These are phyloP conservation scores for Climacium dendroides DNA, from an alignment of 225 moss, liverwort and hornwort genomes.

Conservation along the genomic window DNA sequence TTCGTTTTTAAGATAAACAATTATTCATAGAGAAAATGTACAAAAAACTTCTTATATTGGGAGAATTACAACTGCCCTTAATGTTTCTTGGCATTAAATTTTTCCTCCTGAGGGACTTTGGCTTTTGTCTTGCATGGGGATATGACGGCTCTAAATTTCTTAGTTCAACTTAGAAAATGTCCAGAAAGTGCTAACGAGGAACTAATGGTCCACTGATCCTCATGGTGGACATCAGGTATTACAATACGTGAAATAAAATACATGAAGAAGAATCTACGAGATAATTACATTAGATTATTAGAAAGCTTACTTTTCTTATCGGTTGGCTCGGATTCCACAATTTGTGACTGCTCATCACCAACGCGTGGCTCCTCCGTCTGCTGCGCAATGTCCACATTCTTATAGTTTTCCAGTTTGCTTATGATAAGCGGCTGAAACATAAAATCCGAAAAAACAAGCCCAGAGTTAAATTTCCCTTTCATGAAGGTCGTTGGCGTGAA, in stretches of 20 bases:
- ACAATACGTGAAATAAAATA: not conserved
- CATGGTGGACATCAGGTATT: not conserved
- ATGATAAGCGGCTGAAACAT: slow-evolving; percentile 14
- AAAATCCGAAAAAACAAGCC: not conserved
- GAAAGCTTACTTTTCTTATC: not conserved
- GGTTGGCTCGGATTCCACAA: not conserved
- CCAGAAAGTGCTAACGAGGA: not conserved
- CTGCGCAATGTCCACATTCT: not conserved
- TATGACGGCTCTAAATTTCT: not conserved
- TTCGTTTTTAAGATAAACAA: not conserved
- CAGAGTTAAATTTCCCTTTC: not conserved
- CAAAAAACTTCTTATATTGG: not conserved
- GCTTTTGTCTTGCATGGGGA: not conserved
- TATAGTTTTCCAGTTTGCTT: not conserved
- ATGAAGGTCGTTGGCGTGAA: not conserved
- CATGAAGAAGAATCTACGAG: not conserved
- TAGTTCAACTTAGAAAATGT: not conserved
- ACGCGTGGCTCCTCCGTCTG: slow-evolving; percentile 12
- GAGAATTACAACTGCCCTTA: not conserved
- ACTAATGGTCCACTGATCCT: not conserved
- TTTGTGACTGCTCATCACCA: slow-evolving; percentile 23
- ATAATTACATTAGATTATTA: not conserved
- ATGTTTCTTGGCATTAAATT: not conserved
- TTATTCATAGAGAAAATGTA: not conserved
- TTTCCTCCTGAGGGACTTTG: not conserved